A percentile compares a stretch with the other conserved stretches of the same genome.
Evolutionary conservation across 1,284 basidiomycete genomes (phyloP).

Genomic region (Uromyces viciae-fabae): DNA sequence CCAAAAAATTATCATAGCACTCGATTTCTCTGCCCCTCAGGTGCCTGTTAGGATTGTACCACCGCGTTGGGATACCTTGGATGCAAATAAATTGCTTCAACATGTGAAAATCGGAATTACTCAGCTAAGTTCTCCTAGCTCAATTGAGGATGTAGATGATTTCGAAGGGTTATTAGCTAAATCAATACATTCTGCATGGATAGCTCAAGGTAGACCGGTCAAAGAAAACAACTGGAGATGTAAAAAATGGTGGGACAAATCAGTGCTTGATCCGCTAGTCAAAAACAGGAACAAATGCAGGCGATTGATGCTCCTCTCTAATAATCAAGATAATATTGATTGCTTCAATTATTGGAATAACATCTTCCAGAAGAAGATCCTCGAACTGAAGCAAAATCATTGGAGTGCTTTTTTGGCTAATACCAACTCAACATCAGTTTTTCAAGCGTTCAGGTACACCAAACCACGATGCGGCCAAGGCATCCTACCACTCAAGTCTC

Average conservation of each 20-base stretch:
- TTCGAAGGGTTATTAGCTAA: background rate
- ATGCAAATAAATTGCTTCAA: background rate
- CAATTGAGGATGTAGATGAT: background rate
- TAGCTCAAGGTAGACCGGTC: background rate
- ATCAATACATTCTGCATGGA: background rate
- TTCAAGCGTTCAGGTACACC: conserved; percentile 10
- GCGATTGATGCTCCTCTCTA: background rate
- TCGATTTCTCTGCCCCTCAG: background rate
- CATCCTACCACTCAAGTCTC: background rate
- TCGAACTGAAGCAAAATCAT: background rate
- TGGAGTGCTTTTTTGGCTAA: background rate
- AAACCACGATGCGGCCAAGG: background rate
- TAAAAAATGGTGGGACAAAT: conserved; percentile 22
- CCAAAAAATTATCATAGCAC: background rate
- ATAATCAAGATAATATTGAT: background rate
- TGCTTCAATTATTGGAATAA: conserved; percentile 3
- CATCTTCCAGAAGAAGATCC: background rate
- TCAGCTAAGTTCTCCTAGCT: background rate
- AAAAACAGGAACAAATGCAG: background rate
- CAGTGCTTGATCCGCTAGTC: background rate
- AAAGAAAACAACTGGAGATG: background rate
- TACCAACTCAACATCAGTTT: background rate
- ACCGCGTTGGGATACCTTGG: background rate
- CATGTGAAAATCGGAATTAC: background rate
- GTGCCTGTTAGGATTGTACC: background rate